A percentile compares a stretch with the other conserved stretches of the same genome.
Evolutionary conservation across 371 early-diverging fungal species (phyloP).

Genomic region (Massospora cicadina): DNA sequence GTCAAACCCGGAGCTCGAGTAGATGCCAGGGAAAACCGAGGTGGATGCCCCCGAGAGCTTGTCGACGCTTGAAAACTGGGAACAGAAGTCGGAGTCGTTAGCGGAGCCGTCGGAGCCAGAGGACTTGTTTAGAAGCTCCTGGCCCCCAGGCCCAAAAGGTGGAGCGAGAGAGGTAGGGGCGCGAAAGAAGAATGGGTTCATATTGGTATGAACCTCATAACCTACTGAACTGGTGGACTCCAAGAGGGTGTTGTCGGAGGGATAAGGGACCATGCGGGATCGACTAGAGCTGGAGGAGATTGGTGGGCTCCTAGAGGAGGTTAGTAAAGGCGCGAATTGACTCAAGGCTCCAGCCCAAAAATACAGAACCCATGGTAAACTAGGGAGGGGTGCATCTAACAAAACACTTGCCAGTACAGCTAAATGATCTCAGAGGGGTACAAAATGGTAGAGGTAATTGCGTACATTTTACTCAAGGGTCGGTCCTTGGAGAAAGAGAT

Average conservation of each 20-base stretch:
- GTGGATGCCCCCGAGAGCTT: not conserved
- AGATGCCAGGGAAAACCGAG: slow-evolving; percentile 18
- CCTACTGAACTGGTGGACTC: not conserved
- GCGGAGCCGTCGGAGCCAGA: slow-evolving; percentile 3
- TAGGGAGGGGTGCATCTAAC: not conserved
- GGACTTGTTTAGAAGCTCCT: slow-evolving; percentile 5
- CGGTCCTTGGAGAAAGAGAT: not conserved
- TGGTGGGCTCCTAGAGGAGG: not conserved
- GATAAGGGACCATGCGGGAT: not conserved
- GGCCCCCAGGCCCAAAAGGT: slow-evolving; percentile 9
- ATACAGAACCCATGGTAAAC: too few relatives aligned
- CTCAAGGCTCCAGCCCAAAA: not conserved
- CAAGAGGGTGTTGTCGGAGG: not conserved
- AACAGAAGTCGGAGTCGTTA: not conserved
- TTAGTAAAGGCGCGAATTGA: not conserved
- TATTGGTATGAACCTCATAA: not conserved
- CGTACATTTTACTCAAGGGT: not conserved
- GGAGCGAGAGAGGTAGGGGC: not conserved
- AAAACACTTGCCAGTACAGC: not conserved
- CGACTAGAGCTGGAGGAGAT: not conserved
- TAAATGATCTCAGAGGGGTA: not conserved
- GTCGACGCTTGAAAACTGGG: not conserved
- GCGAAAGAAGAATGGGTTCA: not conserved
- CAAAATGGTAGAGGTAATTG: not conserved
- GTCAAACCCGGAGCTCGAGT: slow-evolving; percentile 38